phyloP scores from a whole-genome alignment of 768 basidiomycete genomes.

The Mycena chlorophos region DNA sequence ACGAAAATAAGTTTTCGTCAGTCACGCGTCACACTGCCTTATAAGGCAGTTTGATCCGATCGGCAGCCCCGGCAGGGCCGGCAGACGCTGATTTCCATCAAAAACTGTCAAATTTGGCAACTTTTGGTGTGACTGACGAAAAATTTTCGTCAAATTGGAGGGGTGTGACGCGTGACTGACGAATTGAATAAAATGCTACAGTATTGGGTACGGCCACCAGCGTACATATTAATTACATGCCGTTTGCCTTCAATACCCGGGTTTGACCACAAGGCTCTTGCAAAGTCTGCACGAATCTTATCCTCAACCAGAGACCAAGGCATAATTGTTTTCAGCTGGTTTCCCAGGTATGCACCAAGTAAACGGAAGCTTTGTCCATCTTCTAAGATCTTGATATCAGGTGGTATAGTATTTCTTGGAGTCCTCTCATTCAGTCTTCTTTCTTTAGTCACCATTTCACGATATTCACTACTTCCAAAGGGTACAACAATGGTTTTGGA shows the following conservation, averaged over 20 bases:
- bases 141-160: too few species aligned
- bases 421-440: constrained; percentile 1
- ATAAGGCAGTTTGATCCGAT: too few species aligned
- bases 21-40: too few species aligned
- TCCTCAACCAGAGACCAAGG: constrained; percentile 14
- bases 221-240: constrained; percentile 22
- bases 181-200: too few species aligned
- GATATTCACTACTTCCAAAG: constrained; percentile 26
- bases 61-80: too few species aligned
- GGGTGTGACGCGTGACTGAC: too few species aligned
- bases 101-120: too few species aligned
- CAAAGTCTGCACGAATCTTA: neutral
- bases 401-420: constrained; percentile 12
- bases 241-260: constrained; percentile 17
- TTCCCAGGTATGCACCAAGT: neutral
- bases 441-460: constrained; percentile 5
- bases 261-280: neutral
- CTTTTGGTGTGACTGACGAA: too few species aligned
- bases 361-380: neutral
- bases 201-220: constrained; percentile 27
- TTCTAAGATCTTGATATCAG: neutral
- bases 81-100: too few species aligned
- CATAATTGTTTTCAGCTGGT: neutral
- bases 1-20: too few species aligned
- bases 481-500: constrained; percentile 41